These are phyloP conservation scores for Vanrija humicola DNA, from an alignment of 1,284 basidiomycete genomes.

Conservation along the genomic window DNA sequence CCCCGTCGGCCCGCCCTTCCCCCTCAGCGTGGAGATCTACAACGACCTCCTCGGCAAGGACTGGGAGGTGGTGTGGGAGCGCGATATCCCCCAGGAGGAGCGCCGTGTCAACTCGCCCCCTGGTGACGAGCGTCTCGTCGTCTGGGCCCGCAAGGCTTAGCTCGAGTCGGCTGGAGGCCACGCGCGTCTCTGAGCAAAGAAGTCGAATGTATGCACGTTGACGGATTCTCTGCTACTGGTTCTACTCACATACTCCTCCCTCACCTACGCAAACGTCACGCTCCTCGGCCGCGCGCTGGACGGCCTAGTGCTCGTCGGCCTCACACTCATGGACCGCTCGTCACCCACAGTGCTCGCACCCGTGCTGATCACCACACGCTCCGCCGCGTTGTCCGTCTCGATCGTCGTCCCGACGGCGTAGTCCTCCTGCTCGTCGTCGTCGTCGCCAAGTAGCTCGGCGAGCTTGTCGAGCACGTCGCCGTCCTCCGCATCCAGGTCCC, in stretches of 20 bases:
- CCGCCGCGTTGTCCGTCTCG: not conserved
- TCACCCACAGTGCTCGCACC: too few relatives aligned
- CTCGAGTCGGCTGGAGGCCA: too few relatives aligned
- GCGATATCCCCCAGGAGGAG: constrained; percentile 56
- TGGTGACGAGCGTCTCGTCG: constrained; percentile 12
- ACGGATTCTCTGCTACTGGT: too few relatives aligned
- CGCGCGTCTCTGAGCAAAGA: too few relatives aligned
- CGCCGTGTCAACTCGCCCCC: constrained; percentile 12
- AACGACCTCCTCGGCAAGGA: constrained; percentile 54
- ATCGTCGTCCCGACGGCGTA: not conserved
- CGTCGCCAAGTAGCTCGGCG: constrained; percentile 43
- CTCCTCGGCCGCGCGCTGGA: too few relatives aligned
- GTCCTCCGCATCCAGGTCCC: constrained; percentile 50
- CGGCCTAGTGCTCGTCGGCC: too few relatives aligned
- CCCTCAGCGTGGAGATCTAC: constrained; percentile 60
- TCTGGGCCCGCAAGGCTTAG: constrained; percentile 14
- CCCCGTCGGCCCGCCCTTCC: constrained; percentile 60
- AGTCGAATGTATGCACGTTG: too few relatives aligned
- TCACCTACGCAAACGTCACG: too few relatives aligned
- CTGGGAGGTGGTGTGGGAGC: constrained; percentile 53
- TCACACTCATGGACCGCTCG: too few relatives aligned
- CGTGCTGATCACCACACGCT: not conserved
- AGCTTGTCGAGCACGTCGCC: constrained; percentile 45
- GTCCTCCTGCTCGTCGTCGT: not conserved
- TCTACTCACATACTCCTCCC: too few relatives aligned